phyloP scores from a whole-genome alignment of 2,329 filamentous ascomycete genomes.

The Nigrospora osmanthi region DNA sequence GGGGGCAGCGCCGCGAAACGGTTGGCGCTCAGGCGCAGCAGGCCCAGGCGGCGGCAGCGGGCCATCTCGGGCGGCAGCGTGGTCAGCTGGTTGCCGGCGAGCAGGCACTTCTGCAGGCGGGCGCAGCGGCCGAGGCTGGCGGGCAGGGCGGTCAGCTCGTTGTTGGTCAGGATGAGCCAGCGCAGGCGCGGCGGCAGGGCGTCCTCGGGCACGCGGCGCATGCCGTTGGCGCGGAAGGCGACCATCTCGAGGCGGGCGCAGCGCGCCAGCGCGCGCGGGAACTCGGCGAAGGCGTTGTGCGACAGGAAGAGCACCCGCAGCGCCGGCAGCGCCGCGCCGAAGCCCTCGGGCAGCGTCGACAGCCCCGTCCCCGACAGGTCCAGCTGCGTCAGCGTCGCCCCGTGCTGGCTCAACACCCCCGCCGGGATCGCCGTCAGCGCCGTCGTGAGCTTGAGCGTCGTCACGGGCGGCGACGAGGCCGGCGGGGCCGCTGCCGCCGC shows the following conservation, averaged over 20 bases:
- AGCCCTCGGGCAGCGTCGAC: slow-evolving; percentile 27
- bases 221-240: slow-evolving; percentile 37
- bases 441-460: slow-evolving; percentile 26
- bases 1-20: slow-evolving; percentile 25
- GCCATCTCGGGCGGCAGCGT: slow-evolving; percentile 32
- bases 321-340: slow-evolving; percentile 27
- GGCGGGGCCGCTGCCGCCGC: not conserved
- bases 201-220: slow-evolving; percentile 31
- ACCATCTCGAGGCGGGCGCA: slow-evolving; percentile 40
- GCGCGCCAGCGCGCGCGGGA: slow-evolving; percentile 31
- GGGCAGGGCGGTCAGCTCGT: slow-evolving; percentile 29
- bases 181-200: slow-evolving; percentile 32
- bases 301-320: slow-evolving; percentile 40
- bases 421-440: slow-evolving; percentile 26
- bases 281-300: slow-evolving; percentile 32
- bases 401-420: slow-evolving; percentile 31
- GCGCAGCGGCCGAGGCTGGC: slow-evolving; percentile 31
- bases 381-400: slow-evolving; percentile 32
- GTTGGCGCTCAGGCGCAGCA: slow-evolving; percentile 37
- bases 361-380: slow-evolving; percentile 39
- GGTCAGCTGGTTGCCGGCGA: slow-evolving; percentile 35
- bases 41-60: slow-evolving; percentile 31
- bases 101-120: slow-evolving; percentile 38
- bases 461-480: slow-evolving; percentile 7
- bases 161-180: slow-evolving; percentile 42